phyloP scores from a whole-genome alignment of 2,329 filamentous ascomycete species.

The Neurospora sp. region DNA sequence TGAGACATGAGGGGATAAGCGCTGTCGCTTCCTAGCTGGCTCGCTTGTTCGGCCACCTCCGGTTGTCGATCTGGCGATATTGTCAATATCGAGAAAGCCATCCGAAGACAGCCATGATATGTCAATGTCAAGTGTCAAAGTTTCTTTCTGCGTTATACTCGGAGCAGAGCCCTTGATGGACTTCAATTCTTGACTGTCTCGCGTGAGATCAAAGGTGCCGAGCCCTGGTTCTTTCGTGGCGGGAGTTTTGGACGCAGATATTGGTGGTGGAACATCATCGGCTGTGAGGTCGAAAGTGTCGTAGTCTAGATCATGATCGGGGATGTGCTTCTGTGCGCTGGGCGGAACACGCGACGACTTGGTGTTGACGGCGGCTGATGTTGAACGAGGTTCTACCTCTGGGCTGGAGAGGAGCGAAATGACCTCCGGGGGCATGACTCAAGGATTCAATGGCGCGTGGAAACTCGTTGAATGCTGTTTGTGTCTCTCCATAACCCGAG shows the following conservation, averaged over 20 bases:
- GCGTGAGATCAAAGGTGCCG: neutral
- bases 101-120: neutral
- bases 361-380: neutral
- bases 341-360: neutral
- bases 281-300: neutral
- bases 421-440: neutral
- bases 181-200: neutral
- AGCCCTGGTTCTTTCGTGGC: neutral
- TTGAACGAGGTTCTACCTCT: neutral
- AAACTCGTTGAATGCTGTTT: neutral
- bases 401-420: neutral
- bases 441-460: neutral
- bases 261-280: neutral
- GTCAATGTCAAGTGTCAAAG: neutral
- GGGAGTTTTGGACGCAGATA: neutral
- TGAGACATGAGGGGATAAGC: neutral
- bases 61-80: neutral
- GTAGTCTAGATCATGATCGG: neutral
- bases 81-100: neutral
- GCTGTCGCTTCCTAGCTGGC: conserved; percentile 1
- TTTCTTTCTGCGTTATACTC: neutral
- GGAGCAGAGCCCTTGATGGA: neutral
- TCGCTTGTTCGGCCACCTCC: neutral
- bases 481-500: neutral
- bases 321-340: neutral